Percentiles rank a stretch among this genome's conserved stretches.
These are phyloP conservation scores for Wickerhamiella australiensis DNA, from an alignment of 805 yeast species.

Conservation along the genomic window DNA sequence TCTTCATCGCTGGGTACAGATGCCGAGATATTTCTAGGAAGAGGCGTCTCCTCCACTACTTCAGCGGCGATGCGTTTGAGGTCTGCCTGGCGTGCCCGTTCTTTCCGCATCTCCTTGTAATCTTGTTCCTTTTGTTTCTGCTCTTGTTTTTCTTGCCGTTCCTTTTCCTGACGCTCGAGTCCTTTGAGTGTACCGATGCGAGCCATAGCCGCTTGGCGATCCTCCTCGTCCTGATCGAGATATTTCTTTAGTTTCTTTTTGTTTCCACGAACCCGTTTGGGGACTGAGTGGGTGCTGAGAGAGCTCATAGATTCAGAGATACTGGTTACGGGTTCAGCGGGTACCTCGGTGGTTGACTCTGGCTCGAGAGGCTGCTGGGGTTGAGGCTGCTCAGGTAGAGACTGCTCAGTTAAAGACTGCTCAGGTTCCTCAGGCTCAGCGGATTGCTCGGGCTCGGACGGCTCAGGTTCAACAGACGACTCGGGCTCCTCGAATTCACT, in stretches of 20 bases:
- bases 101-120: conserved; percentile 29
- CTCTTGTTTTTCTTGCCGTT: conserved; percentile 29
- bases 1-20: conserved; percentile 35
- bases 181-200: conserved; percentile 74
- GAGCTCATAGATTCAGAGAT: background rate
- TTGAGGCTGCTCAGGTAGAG: conserved; percentile 10
- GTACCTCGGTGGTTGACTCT: no score
- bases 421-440: conserved; percentile 10
- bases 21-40: conserved; percentile 34
- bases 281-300: background rate
- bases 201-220: conserved; percentile 58
- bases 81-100: conserved; percentile 36
- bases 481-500: background rate
- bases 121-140: conserved; percentile 30
- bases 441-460: conserved; percentile 4
- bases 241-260: conserved; percentile 75
- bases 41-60: conserved; percentile 29
- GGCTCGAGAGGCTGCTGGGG: no score
- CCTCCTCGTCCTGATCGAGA: conserved; percentile 87
- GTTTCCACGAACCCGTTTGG: conserved; percentile 55
- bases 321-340: background rate
- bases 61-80: conserved; percentile 35
- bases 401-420: conserved; percentile 9
- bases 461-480: no score
- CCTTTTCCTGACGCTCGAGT: conserved; percentile 30